phyloP scores from a whole-genome alignment of 176 grass and related monocot genomes.

The Poa annua region DNA sequence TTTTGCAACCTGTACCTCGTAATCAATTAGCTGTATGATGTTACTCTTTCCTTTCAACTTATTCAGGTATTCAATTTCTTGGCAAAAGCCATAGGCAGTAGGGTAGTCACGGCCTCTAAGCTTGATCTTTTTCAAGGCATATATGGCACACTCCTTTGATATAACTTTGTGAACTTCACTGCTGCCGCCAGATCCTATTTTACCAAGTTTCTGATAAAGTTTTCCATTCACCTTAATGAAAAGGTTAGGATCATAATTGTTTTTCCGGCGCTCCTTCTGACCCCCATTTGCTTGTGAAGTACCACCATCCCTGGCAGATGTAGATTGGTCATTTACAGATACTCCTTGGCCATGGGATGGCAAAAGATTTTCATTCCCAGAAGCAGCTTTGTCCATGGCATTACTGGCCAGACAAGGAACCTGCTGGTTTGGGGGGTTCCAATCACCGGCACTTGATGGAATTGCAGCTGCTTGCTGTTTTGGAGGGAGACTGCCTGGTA shows the following conservation, averaged over 20 bases:
- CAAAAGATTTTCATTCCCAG: conserved; percentile 40
- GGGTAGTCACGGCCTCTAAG: conserved; percentile 94
- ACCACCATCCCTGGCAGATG: conserved; percentile 47
- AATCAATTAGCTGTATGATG: conserved; percentile 96
- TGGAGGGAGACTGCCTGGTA: conserved; percentile 29
- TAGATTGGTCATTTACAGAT: conserved; percentile 51
- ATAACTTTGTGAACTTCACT: conserved; percentile 99
- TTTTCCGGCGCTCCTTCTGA: conserved; percentile 70
- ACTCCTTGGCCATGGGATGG: conserved; percentile 50
- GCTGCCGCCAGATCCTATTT: conserved; percentile 95
- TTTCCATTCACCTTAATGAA: conserved; percentile 95
- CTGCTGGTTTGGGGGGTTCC: conserved; percentile 49
- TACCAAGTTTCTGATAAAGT: conserved; percentile 94
- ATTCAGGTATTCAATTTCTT: conserved; percentile 94
- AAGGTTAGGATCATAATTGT: conserved; percentile 74
- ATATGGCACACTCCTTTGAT: conserved; percentile 76
- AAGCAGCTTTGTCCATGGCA: conserved; percentile 48
- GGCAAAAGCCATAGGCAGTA: conserved; percentile 88
- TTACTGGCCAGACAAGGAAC: conserved; percentile 41
- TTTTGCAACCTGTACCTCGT: conserved; percentile 63
- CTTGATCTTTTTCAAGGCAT: conserved; percentile 96
- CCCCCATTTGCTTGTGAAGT: conserved; percentile 48
- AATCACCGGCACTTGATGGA: conserved; percentile 39
- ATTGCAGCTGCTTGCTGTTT: conserved; percentile 47
- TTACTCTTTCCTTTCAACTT: conserved; percentile 88